Percentiles rank a stretch among this genome's conserved stretches.
Conservation (phyloP, 1,139 yeast species). For the Zygoascus hellenicus region DNA sequence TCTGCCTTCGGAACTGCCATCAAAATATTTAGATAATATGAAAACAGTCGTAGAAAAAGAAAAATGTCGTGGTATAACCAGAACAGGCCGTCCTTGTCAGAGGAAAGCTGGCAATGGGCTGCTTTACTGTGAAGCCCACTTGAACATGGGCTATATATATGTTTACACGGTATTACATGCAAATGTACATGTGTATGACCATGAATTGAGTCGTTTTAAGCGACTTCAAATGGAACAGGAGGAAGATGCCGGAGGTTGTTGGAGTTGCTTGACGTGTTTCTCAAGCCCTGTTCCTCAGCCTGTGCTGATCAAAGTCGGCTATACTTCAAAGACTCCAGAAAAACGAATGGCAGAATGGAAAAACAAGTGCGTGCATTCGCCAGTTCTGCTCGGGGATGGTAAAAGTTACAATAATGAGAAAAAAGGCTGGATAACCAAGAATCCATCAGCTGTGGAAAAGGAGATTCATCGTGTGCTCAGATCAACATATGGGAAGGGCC, state of each 20-base stretch:
- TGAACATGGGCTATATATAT: slow-evolving; percentile 25
- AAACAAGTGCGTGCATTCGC: slow-evolving; percentile 24
- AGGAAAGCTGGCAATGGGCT: slow-evolving; percentile 9
- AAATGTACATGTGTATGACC: slow-evolving; percentile 26
- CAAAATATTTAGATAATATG: no score
- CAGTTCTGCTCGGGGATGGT: slow-evolving; percentile 16
- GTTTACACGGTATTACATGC: slow-evolving; percentile 24
- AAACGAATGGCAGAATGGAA: slow-evolving; percentile 28
- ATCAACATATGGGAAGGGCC: slow-evolving; percentile 25
- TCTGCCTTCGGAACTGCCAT: no score
- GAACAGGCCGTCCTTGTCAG: slow-evolving; percentile 17
- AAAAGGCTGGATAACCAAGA: slow-evolving; percentile 24
- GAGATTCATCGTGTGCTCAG: slow-evolving; percentile 24
- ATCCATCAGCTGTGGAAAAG: slow-evolving; percentile 23
- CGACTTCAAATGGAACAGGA: slow-evolving; percentile 1
- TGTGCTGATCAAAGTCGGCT: slow-evolving; percentile 30
- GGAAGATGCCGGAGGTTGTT: not conserved
- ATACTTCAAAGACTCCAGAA: slow-evolving; percentile 26
- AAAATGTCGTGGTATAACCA: slow-evolving; percentile 19
- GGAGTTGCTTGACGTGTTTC: not conserved
- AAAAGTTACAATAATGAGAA: slow-evolving; percentile 5
- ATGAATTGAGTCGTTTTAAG: slow-evolving; percentile 12
- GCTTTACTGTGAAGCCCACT: slow-evolving; percentile 20
- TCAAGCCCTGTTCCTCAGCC: not conserved
- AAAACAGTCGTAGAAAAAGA: not conserved